Conservation (phyloP, 805 yeast species). For the Cyberlindnera lachancei region DNA sequence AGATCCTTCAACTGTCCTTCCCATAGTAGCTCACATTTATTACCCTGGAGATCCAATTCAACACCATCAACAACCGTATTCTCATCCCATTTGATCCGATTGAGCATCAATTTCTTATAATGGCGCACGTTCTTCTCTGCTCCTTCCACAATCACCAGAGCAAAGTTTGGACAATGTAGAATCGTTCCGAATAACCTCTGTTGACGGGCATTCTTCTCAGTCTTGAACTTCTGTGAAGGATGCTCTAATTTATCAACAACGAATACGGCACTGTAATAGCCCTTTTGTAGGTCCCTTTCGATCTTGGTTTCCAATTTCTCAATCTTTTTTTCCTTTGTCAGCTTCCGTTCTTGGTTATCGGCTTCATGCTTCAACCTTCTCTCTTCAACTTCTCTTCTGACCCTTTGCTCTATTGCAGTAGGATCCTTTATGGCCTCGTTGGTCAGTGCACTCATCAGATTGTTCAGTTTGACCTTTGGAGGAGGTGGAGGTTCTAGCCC, state of each 20-base stretch:
- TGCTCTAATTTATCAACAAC: slow-evolving; percentile 45
- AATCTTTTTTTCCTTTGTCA: slow-evolving; percentile 49
- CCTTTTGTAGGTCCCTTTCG: slow-evolving; percentile 43
- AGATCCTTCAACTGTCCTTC: slow-evolving; percentile 52
- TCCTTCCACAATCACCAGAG: slow-evolving; percentile 70
- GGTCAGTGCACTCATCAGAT: slow-evolving; percentile 80
- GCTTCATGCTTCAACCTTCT: slow-evolving; percentile 52
- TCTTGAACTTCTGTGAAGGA: slow-evolving; percentile 63
- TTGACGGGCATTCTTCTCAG: slow-evolving; percentile 78
- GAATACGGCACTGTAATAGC: slow-evolving; percentile 53
- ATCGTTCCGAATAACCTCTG: slow-evolving; percentile 55
- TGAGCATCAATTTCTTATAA: slow-evolving; percentile 52
- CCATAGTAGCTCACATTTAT: slow-evolving; percentile 54
- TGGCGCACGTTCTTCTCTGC: slow-evolving; percentile 52
- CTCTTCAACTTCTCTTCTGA: slow-evolving; percentile 57
- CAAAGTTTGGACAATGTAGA: slow-evolving; percentile 33
- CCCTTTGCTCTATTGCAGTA: slow-evolving; percentile 71
- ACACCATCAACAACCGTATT: slow-evolving; percentile 25
- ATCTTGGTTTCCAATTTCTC: slow-evolving; percentile 40
- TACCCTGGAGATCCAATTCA: slow-evolving; percentile 32
- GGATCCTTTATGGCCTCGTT: slow-evolving; percentile 86
- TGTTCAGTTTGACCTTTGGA: slow-evolving; percentile 79
- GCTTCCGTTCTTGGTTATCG: slow-evolving; percentile 54
- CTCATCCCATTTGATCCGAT: slow-evolving; percentile 66
- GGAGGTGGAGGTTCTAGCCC: slow-evolving; percentile 86